phyloP scores from a whole-genome alignment of 73 alveolate species.

The Uronychia setigera region DNA sequence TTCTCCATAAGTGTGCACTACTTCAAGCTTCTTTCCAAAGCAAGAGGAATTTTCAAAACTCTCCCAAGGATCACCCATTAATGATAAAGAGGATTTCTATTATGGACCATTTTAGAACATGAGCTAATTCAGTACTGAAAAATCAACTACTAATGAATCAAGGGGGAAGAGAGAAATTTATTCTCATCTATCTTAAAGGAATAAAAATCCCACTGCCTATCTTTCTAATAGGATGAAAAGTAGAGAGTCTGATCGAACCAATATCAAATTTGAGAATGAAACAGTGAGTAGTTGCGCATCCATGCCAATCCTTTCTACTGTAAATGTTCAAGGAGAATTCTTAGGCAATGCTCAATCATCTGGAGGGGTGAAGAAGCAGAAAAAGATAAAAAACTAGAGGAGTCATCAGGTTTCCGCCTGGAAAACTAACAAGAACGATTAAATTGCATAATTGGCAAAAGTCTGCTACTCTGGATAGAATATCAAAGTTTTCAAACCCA shows the following conservation, averaged over 20 bases:
- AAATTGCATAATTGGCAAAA: too few species aligned
- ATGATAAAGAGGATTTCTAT: too few species aligned
- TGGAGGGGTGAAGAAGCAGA: too few species aligned
- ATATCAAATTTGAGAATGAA: background rate
- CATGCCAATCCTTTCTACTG: background rate
- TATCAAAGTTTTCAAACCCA: too few species aligned
- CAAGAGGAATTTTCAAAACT: background rate
- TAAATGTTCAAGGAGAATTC: background rate
- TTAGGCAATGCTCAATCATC: too few species aligned
- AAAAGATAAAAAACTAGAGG: too few species aligned
- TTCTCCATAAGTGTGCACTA: background rate
- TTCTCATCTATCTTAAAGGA: background rate
- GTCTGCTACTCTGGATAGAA: too few species aligned
- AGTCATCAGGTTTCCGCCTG: too few species aligned
- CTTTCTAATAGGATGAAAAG: background rate
- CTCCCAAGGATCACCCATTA: background rate
- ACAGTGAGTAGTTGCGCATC: too few species aligned
- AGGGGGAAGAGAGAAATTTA: too few species aligned
- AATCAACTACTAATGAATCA: background rate
- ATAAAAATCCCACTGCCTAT: background rate
- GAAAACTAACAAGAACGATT: too few species aligned
- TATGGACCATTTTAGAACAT: too few species aligned
- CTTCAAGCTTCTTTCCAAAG: background rate
- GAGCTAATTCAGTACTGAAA: background rate
- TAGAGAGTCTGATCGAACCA: background rate